Conservation (phyloP, 441 rosid species). For the Aquilaria agallochum region DNA sequence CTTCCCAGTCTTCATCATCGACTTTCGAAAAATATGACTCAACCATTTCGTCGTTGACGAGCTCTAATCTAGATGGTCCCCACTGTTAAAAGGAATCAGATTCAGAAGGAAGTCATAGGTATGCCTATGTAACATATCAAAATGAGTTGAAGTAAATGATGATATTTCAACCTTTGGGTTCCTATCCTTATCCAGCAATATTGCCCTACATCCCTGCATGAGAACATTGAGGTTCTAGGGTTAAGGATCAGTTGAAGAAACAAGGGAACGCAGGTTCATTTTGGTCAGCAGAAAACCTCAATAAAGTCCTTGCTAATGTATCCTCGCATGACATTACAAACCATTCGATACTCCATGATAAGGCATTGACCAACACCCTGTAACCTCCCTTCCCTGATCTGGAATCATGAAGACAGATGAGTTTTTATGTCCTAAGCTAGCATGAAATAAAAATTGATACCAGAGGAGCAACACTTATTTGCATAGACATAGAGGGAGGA, state of each 20-base stretch:
- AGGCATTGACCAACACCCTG: conserved; percentile 85
- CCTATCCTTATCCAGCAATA: conserved; percentile 81
- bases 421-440: too few relatives aligned
- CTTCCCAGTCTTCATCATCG: conserved; percentile 63
- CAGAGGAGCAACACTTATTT: too few relatives aligned
- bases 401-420: conserved; percentile 18
- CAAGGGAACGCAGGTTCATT: not conserved
- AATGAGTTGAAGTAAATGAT: conserved; percentile 10
- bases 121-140: not conserved
- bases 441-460: too few relatives aligned
- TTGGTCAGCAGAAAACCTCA: conserved; percentile 45
- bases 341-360: conserved; percentile 79
- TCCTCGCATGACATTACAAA: conserved; percentile 75
- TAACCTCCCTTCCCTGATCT: conserved; percentile 92
- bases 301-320: conserved; percentile 76
- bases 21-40: conserved; percentile 59
- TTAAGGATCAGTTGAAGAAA: not conserved
- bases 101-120: not conserved
- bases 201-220: conserved; percentile 91
- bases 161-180: conserved; percentile 62
- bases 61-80: conserved; percentile 79
- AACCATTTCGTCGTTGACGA: conserved; percentile 47
- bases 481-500: too few relatives aligned
- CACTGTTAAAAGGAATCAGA: conserved; percentile 36
- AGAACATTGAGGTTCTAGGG: not conserved